Base-by-base conservation (phyloP, 768 basidiomycete genomes). In the Trametes punicea region DNA sequence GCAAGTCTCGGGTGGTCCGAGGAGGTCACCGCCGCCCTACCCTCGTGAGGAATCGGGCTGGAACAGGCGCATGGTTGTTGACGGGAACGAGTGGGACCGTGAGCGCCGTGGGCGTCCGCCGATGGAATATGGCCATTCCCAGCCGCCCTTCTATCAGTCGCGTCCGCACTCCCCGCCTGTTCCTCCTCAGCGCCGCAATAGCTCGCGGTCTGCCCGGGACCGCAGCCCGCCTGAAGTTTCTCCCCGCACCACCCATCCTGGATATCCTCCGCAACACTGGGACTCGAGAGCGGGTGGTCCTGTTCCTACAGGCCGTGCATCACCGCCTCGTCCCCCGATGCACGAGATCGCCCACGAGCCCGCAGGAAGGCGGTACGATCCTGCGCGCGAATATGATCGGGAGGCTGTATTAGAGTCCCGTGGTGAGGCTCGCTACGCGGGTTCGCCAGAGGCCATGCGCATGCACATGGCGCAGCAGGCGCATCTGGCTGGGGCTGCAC, bases 331-430 rank as follows among this genome's bases (percentile, higher is more conserved):
- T 25, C 48, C 59, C 27, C 46, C 56, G 3, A 33, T 47, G 30
- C 56, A 55, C 20, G 55, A 59, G 10, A 38, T 60, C 44, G 41
- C 34, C 18, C 73, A 74, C 10, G 82, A 82, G 47, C 73, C 68
- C 25, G 64, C 76, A 0, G 72, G 69, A 15, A 75, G 82, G 60
- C 76, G 87, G 16, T 89, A 88, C 59, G 87, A 88, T 62, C 85
- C 85, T 36, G 68, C 71, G 39, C 71, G 76, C 16, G 78, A 65
- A 47, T 61, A 57, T 31, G 82, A 82, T 49, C 59, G 63, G 2
- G 67, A 60, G 52, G 57, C 56, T 6, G 62, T 62, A n/a, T 34
- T 53, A 11, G 60, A 61, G 50, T 44, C 51, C 16, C 50, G 62
- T 23, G 73, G 73, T 31, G 75, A 77, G 30, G 73, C 70, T 27